Conservation (phyloP, 2,329 filamentous ascomycete genomes). For the Lasiodiplodia hormozganensis region DNA sequence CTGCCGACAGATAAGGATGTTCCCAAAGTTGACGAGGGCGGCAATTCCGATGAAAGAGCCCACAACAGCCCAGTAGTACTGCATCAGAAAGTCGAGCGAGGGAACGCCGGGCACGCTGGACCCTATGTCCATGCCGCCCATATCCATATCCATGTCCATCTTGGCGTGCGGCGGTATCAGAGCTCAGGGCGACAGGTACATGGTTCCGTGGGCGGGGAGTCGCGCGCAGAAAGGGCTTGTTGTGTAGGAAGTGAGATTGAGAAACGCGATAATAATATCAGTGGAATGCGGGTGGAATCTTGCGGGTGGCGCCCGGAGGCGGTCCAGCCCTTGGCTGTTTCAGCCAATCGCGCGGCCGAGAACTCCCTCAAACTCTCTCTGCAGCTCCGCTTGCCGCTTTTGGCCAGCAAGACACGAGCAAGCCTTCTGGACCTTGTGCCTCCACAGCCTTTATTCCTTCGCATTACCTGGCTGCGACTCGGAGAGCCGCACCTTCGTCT, state of each 20-base stretch:
- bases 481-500: background rate
- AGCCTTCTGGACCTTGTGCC: background rate
- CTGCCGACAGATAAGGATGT: constrained; percentile 57
- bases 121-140: constrained; percentile 37
- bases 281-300: background rate
- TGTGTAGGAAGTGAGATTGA: background rate
- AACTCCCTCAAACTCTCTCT: constrained; percentile 26
- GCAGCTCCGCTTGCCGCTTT: constrained; percentile 1
- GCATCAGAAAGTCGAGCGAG: constrained; percentile 55
- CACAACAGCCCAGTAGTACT: constrained; percentile 62
- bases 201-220: background rate
- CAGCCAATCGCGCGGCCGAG: constrained; percentile 3
- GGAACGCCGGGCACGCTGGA: constrained; percentile 54
- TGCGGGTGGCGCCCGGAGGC: constrained; percentile 3
- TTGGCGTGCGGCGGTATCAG: background rate
- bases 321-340: constrained; percentile 10
- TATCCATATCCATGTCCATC: constrained; percentile 40
- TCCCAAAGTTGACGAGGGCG: constrained; percentile 54
- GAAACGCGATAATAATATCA: background rate
- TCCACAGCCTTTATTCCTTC: background rate
- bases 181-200: background rate
- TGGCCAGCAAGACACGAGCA: background rate
- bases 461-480: constrained; percentile 10
- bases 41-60: constrained; percentile 54
- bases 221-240: background rate